A percentile compares a stretch with the other conserved stretches of the same genome.
These are phyloP conservation scores for Cyathus striatus DNA, from an alignment of 768 basidiomycete genomes.

Conservation along the genomic window DNA sequence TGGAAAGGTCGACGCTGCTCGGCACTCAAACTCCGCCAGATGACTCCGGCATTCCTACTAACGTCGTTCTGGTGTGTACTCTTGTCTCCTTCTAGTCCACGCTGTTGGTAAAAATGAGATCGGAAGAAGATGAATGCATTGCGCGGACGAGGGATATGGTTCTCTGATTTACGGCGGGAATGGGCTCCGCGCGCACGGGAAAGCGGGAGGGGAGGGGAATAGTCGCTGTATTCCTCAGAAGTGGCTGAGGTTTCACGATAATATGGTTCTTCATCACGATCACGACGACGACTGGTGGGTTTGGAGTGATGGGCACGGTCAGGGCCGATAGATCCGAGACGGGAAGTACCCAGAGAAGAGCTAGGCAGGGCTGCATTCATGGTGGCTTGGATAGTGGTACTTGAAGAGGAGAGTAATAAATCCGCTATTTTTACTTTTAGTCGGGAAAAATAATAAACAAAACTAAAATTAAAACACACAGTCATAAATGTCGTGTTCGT, in stretches of 20 bases:
- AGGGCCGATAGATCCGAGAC: background rate
- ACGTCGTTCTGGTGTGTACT: constrained; percentile 25
- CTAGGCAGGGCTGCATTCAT: background rate
- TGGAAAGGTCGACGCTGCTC: constrained; percentile 13
- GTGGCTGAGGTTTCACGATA: too few relatives aligned
- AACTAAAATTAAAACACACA: constrained; percentile 12
- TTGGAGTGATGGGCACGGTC: background rate
- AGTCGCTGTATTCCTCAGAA: background rate
- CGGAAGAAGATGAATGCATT: constrained; percentile 36
- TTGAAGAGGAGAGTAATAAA: constrained; percentile 5
- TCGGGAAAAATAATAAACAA: constrained; percentile 1
- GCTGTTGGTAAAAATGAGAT: constrained; percentile 15
- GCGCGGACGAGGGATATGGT: constrained; percentile 27
- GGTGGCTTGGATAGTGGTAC: background rate
- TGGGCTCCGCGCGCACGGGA: constrained; percentile 4
- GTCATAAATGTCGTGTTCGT: constrained; percentile 15
- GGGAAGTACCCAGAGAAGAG: background rate
- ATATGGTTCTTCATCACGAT: background rate
- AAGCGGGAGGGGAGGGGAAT: constrained; percentile 7
- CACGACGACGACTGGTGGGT: background rate
- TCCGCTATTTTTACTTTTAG: constrained; percentile 17
- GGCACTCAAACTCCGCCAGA: constrained; percentile 18
- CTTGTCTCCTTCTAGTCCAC: constrained; percentile 5
- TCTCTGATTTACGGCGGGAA: background rate
- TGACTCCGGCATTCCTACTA: constrained; percentile 23